These are phyloP conservation scores for Debaryomyces prosopidis DNA, from an alignment of 805 yeast genomes.

Conservation along the genomic window DNA sequence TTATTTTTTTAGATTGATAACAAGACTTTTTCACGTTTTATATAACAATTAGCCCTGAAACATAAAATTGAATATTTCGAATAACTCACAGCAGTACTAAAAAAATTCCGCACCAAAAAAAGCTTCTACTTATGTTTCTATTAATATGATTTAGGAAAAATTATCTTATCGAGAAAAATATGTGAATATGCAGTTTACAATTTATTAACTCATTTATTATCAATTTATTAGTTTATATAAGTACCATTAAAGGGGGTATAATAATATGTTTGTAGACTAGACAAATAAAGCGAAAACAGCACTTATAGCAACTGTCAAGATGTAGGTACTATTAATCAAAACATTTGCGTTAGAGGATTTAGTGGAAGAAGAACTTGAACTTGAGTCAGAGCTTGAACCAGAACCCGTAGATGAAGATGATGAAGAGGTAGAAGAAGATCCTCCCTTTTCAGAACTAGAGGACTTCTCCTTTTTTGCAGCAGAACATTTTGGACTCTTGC, in stretches of 20 bases:
- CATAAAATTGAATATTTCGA: too few relatives aligned
- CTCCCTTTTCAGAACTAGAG: constrained; percentile 12
- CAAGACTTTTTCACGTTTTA: neutral
- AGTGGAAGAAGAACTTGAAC: constrained; percentile 10
- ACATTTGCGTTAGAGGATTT: constrained; percentile 19
- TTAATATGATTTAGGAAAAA: neutral
- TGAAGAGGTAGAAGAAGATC: constrained; percentile 15
- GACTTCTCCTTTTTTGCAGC: constrained; percentile 28
- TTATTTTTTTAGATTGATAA: neutral
- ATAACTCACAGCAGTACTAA: neutral
- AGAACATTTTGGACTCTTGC: constrained; percentile 45
- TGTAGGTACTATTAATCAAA: constrained; percentile 15
- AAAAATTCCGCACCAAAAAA: neutral
- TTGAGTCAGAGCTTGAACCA: constrained; percentile 16
- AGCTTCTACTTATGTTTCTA: neutral
- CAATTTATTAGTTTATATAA: neutral
- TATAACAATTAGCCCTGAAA: too few relatives aligned
- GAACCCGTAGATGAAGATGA: constrained; percentile 19
- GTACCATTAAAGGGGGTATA: neutral
- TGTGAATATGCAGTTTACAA: too few relatives aligned
- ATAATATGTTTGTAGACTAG: constrained; percentile 9
- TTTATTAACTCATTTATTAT: too few relatives aligned
- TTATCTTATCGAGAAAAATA: neutral
- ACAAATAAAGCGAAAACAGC: constrained; percentile 28
- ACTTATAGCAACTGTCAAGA: constrained; percentile 25